These are phyloP conservation scores for Rhodotorula paludigena DNA, from an alignment of 768 basidiomycete species.

Conservation along the genomic window DNA sequence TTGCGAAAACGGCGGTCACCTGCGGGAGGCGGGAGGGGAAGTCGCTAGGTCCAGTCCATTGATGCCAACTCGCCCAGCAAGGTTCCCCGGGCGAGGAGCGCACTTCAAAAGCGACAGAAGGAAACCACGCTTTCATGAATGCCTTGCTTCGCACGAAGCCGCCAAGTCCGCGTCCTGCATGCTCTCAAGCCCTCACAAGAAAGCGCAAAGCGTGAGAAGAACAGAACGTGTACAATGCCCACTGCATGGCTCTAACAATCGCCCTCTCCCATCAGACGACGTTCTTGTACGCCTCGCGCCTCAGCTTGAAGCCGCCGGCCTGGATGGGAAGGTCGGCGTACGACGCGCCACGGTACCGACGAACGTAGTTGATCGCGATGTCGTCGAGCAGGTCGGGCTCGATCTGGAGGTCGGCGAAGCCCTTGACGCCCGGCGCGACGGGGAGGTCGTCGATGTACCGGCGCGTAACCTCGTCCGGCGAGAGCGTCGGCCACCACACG, in stretches of 20 bases:
- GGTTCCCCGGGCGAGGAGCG: too few relatives aligned
- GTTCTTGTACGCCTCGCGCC: slow-evolving; percentile 35
- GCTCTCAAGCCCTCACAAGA: too few relatives aligned
- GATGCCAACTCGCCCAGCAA: too few relatives aligned
- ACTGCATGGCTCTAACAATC: too few relatives aligned
- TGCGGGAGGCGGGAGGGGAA: too few relatives aligned
- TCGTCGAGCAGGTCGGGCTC: slow-evolving; percentile 77
- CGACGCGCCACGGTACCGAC: slow-evolving; percentile 77
- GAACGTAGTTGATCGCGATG: slow-evolving; percentile 80
- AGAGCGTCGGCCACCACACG: slow-evolving; percentile 86
- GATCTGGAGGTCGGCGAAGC: slow-evolving; percentile 64
- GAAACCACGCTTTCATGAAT: too few relatives aligned
- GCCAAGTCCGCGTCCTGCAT: too few relatives aligned
- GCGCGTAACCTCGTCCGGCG: slow-evolving; percentile 83
- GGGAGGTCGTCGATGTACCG: slow-evolving; percentile 72
- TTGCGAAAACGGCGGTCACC: too few relatives aligned
- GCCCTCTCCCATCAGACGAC: slow-evolving; percentile 13
- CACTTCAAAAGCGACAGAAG: too few relatives aligned
- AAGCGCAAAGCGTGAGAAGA: too few relatives aligned
- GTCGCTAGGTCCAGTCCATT: too few relatives aligned
- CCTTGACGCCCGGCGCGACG: slow-evolving; percentile 53
- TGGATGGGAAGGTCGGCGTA: slow-evolving; percentile 45
- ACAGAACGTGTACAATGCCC: not conserved
- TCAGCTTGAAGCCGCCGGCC: slow-evolving; percentile 45
- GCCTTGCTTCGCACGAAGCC: too few relatives aligned